Evolutionary conservation across 1,284 basidiomycete species (phyloP).

Genomic region (Cutaneotrichosporon cutaneum): DNA sequence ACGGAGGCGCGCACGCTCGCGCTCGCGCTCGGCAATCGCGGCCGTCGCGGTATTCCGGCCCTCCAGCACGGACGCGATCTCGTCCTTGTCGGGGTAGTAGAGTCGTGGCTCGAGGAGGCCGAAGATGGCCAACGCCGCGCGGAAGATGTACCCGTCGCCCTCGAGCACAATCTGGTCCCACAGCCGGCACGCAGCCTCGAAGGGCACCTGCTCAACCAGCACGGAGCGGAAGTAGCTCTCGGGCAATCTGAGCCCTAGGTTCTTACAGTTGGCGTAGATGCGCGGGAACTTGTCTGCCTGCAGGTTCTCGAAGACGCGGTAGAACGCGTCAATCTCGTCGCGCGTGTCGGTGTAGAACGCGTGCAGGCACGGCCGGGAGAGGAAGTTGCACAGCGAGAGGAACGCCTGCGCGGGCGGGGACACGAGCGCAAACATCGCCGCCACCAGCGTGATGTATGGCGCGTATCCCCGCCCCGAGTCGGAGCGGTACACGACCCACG

Average conservation of each 20-base stretch:
- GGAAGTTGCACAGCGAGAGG: constrained; percentile 79
- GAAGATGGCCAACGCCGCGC: constrained; percentile 76
- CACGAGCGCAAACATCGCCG: constrained; percentile 85
- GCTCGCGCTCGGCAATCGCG: constrained; percentile 51
- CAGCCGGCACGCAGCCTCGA: constrained; percentile 78
- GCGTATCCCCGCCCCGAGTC: constrained; percentile 83
- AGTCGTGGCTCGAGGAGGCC: constrained; percentile 77
- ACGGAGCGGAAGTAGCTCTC: constrained; percentile 71
- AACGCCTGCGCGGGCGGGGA: constrained; percentile 75
- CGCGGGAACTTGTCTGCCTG: constrained; percentile 71
- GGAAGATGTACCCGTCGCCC: constrained; percentile 62
- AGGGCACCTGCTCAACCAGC: constrained; percentile 82
- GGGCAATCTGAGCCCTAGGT: constrained; percentile 56
- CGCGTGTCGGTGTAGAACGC: constrained; percentile 78
- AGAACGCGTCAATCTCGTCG: constrained; percentile 72
- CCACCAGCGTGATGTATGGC: constrained; percentile 58
- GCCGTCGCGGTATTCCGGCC: constrained; percentile 55
- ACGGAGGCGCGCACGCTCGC: constrained; percentile 59
- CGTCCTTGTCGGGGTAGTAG: constrained; percentile 54
- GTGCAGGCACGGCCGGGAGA: constrained; percentile 79
- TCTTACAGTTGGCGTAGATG: constrained; percentile 94
- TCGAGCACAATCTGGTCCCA: constrained; percentile 66
- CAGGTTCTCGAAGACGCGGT: constrained; percentile 51
- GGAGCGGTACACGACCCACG: constrained; percentile 85
- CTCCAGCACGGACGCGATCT: constrained; percentile 78